Base-by-base conservation (phyloP, 352 stramenopile species). In the Pythium scleroteichum region DNA sequence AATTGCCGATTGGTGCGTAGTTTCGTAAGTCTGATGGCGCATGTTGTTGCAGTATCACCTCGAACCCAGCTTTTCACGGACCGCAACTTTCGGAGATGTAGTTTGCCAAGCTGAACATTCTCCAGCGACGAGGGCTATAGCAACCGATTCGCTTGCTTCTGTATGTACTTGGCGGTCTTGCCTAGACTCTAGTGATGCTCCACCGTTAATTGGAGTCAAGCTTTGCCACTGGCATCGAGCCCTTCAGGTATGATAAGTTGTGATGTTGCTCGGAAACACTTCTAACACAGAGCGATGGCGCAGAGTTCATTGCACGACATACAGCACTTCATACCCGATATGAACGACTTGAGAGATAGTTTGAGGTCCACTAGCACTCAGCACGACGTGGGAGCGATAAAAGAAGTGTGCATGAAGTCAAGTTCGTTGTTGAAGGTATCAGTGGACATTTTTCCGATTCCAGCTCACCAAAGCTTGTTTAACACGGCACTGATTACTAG, bases 141-240 rank as follows among this genome's bases (percentile, higher is more conserved):
- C 41, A 19, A 23, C 57, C 16, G n/a, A 23, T 17, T 5, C 57
- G 14, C 47, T 64, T 5, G 48, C 46, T 4, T 26, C 57, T 13
- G 29, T 58, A 20, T 64, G 57, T 12, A 54, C 33, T 19, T 64
- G 57, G 57, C 57, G 57, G 14, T 64, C 57, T 14, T 64, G 57
- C 32, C 26, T 64, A 23, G 57, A 64, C 23, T 32, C 10, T 41
- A 12, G 47, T 19, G 17, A 45, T 40, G 1, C 40, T 48, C 16
- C 32, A 16, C 38, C 48, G 13, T 38, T 38, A n/a, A 51, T 10
- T 20, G 57, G 48, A 6, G 16, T 55, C 10, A 24, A 26, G 17
- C 41, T 64, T 0, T 64, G 57, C 42, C 13, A 42, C 26, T 64
- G 57, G 57, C 57, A 64, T 35, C 38, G 38, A 2, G 4, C 16